These are phyloP conservation scores for Beauveria rudraprayagi DNA, from an alignment of 2,329 filamentous ascomycete genomes.

Conservation along the genomic window DNA sequence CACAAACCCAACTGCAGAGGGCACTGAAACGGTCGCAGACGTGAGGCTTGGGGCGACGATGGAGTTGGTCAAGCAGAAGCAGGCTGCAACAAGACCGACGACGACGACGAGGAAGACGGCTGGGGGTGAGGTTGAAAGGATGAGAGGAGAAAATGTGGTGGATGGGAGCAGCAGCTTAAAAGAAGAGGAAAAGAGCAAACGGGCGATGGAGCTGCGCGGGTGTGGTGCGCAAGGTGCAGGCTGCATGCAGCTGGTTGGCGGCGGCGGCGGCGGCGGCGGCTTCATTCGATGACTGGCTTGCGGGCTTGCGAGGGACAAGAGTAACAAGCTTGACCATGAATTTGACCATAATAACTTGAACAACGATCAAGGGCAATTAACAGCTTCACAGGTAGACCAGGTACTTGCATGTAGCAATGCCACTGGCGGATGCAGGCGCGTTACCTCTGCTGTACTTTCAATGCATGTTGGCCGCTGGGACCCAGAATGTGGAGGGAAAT, in stretches of 20 bases:
- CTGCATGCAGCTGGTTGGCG: too few relatives aligned
- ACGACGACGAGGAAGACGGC: background rate
- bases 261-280: too few relatives aligned
- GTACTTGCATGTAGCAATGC: background rate
- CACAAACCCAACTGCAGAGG: background rate
- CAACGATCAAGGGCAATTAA: background rate
- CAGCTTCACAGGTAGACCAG: background rate
- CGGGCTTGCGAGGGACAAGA: too few relatives aligned
- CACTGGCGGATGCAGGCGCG: background rate
- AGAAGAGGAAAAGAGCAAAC: background rate
- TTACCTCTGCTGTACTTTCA: background rate
- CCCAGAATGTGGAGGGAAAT: background rate
- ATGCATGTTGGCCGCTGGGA: background rate
- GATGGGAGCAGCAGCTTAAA: background rate
- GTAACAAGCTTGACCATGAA: too few relatives aligned
- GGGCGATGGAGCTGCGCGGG: slow-evolving; percentile 3
- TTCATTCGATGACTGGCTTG: too few relatives aligned
- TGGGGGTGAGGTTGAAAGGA: slow-evolving; percentile 3
- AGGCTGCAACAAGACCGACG: background rate
- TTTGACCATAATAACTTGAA: background rate
- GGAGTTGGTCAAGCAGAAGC: background rate
- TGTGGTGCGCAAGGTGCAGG: background rate
- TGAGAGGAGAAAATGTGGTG: background rate
- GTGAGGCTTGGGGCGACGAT: background rate
- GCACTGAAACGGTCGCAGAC: background rate